Evolutionary conservation across 2,329 filamentous ascomycete genomes (phyloP).

Genomic region (Paecilomyces variotii): DNA sequence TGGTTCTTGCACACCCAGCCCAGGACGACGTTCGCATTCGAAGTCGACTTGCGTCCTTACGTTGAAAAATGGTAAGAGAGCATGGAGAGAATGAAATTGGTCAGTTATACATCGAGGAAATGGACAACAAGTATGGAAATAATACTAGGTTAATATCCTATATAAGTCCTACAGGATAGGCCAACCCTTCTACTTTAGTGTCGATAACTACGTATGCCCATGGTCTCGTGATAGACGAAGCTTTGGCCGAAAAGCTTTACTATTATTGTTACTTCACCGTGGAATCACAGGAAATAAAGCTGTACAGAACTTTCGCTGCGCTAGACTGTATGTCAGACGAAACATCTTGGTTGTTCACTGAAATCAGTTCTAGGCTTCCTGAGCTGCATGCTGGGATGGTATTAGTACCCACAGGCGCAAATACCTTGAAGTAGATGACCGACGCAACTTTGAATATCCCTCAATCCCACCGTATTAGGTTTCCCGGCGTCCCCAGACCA

Average conservation of each 20-base stretch:
- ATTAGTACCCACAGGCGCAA: not conserved
- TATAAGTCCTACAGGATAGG: not conserved
- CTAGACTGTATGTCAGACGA: not conserved
- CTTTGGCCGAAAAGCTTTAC: not conserved
- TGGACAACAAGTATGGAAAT: not conserved
- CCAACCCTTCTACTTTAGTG: not conserved
- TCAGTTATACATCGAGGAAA: not conserved
- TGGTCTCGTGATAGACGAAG: not conserved
- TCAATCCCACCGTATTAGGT: not conserved
- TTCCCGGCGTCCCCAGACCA: not conserved
- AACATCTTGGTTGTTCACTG: not conserved
- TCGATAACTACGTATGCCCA: not conserved
- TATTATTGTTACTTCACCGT: too few relatives aligned
- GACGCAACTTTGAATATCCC: not conserved
- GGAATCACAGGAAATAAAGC: too few relatives aligned
- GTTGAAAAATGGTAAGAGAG: slow-evolving; percentile 67
- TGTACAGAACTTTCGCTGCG: not conserved
- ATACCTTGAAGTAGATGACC: not conserved
- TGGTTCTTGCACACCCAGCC: slow-evolving; percentile 79
- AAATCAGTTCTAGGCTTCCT: not conserved
- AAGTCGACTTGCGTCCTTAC: slow-evolving; percentile 71
- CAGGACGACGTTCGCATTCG: slow-evolving; percentile 69
- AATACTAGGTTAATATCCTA: not conserved
- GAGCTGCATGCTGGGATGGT: not conserved
- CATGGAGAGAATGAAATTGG: not conserved